Base-by-base conservation (phyloP, 108 stramenopile genomes). In the Nitzschia sp. region DNA sequence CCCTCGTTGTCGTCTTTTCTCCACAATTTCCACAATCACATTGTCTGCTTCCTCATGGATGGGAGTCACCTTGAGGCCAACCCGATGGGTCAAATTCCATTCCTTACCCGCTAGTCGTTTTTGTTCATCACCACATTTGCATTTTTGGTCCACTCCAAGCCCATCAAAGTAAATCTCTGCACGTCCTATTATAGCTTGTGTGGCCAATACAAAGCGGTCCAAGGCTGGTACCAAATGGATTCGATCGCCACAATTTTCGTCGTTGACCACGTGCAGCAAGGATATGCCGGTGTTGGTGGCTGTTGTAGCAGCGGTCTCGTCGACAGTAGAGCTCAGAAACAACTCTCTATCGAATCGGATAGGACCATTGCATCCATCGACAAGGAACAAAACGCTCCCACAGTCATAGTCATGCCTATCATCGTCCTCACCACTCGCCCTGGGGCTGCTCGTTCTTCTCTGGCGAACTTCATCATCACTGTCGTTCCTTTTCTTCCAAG, bases 321-420 rank as follows among this genome's bases (percentile, higher is more conserved):
- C 38, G 21, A 17, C 9, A 17, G 13, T 28, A 26, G 2, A 15
- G 11, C 21, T n/a, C 5, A 21, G 31, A 38, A 60, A 2, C 11
- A 29, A 9, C n/a, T 57, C 34, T 58, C 63, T 38, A 3, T 31
- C 22, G 17, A 76, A 50, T 46, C 75, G 75, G 44, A 77, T 77
- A 1, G 76, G 76, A 13, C 76, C 76, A 58, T 77, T 77, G 50
- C 60, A 77, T 22, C 76, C 76, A 66, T 77, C 76, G 27, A 77
- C 57, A 34, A 77, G 57, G 11, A 77, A 41, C 47, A 61, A 45
- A 0, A 61, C 60, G 6, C 44, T 61, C 6, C 26, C 60, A 13
- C 13, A 9, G 38, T 41, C 38, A 41, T 41, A n/a, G n/a, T n/a
- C n/a, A n/a, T n/a, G n/a, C n/a, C n/a, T n/a, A n/a, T n/a, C n/a